Conservation (phyloP, 345 rosid genomes). For the Lenwebbia sp. region DNA sequence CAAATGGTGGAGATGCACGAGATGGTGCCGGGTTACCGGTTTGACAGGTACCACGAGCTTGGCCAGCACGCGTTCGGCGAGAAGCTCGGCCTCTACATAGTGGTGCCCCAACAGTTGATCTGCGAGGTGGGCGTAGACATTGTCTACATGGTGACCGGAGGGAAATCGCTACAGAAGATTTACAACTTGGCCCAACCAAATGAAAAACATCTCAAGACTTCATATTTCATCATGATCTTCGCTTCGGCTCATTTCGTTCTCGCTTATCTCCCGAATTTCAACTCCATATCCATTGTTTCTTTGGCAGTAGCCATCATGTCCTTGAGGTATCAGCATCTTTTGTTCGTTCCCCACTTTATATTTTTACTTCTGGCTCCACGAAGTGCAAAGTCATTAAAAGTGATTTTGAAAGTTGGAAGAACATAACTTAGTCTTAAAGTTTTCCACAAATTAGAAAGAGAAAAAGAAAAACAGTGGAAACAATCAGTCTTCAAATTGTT, state of each 20-base stretch:
- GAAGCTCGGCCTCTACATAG: slow-evolving; percentile 67
- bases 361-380: neutral
- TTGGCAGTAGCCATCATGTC: slow-evolving; percentile 81
- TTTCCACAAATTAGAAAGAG: neutral
- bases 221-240: slow-evolving; percentile 62
- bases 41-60: slow-evolving; percentile 69
- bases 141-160: slow-evolving; percentile 82
- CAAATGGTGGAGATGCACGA: slow-evolving; percentile 91
- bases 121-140: slow-evolving; percentile 61
- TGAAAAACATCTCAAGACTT: slow-evolving; percentile 28
- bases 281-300: slow-evolving; percentile 68
- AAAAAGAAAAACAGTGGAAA: neutral
- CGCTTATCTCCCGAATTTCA: slow-evolving; percentile 69
- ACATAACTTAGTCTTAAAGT: neutral
- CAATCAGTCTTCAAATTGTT: neutral
- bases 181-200: slow-evolving; percentile 17
- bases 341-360: neutral
- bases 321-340: slow-evolving; percentile 25
- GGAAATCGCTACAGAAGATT: slow-evolving; percentile 52
- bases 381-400: neutral
- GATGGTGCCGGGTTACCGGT: slow-evolving; percentile 63
- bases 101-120: slow-evolving; percentile 68
- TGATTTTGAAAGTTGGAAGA: neutral
- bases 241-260: slow-evolving; percentile 64
- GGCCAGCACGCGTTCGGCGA: slow-evolving; percentile 76